Conservation (phyloP, 2,329 filamentous ascomycete species). For the Talaromyces verruculosus region DNA sequence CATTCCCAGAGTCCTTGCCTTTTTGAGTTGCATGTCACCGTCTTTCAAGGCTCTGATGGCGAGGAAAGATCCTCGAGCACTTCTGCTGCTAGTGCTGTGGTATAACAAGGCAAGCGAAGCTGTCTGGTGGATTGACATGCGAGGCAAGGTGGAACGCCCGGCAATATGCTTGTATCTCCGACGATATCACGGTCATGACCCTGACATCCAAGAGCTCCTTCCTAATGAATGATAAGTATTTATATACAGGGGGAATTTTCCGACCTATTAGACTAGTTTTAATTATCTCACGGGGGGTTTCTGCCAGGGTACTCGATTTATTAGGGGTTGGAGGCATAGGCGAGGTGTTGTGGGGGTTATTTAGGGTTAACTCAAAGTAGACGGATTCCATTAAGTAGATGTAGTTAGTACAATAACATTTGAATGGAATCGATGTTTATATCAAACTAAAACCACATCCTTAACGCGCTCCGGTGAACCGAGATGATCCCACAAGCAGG, state of each 20-base stretch:
- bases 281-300: neutral
- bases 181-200: slow-evolving; percentile 31
- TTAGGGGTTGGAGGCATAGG: too few relatives aligned
- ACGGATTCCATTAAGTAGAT: too few relatives aligned
- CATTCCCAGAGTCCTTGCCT: slow-evolving; percentile 30
- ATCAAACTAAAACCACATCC: too few relatives aligned
- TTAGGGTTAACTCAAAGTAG: too few relatives aligned
- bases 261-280: neutral
- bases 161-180: slow-evolving; percentile 44
- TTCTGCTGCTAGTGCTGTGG: slow-evolving; percentile 47
- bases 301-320: too few relatives aligned
- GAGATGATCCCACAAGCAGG: too few relatives aligned
- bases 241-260: neutral
- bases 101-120: slow-evolving; percentile 42
- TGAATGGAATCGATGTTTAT: too few relatives aligned
- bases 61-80: slow-evolving; percentile 39
- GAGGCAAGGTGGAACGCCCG: slow-evolving; percentile 45
- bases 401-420: too few relatives aligned
- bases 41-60: slow-evolving; percentile 36
- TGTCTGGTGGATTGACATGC: slow-evolving; percentile 49
- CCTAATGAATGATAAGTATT: neutral
- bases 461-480: too few relatives aligned
- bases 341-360: too few relatives aligned
- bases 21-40: slow-evolving; percentile 37
- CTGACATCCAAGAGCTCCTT: neutral